These are phyloP conservation scores for Ophiostoma quercus DNA, from an alignment of 2,329 filamentous ascomycete genomes.

Conservation along the genomic window DNA sequence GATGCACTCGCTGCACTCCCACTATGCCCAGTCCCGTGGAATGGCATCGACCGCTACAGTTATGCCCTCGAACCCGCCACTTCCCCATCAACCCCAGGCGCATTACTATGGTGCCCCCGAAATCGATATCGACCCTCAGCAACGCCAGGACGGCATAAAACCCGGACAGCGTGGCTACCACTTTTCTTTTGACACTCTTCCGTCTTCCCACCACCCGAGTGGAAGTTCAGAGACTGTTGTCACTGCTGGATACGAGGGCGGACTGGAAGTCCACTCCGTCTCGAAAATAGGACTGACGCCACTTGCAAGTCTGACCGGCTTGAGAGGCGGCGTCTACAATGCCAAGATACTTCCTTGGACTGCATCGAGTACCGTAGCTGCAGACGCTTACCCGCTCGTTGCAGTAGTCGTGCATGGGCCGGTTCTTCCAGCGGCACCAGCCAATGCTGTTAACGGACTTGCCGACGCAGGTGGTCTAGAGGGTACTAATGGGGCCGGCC, in stretches of 20 bases:
- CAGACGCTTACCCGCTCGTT: constrained; percentile 63
- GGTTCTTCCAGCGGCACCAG: constrained; percentile 43
- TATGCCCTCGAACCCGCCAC: constrained; percentile 49
- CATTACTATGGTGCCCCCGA: constrained; percentile 74
- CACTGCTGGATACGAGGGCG: constrained; percentile 74
- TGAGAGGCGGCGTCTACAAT: constrained; percentile 72
- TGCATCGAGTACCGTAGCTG: constrained; percentile 44
- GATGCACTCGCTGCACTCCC: constrained; percentile 50
- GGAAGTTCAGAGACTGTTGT: constrained; percentile 57
- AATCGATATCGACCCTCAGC: constrained; percentile 55
- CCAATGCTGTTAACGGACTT: constrained; percentile 15
- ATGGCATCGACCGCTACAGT: neutral
- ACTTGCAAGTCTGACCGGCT: constrained; percentile 65
- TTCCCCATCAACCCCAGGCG: constrained; percentile 65
- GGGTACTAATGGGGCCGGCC: constrained; percentile 24
- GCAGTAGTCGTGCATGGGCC: constrained; percentile 78
- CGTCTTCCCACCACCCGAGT: constrained; percentile 34
- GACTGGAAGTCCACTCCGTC: constrained; percentile 68
- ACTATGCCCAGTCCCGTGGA: constrained; percentile 44
- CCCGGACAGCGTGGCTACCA: constrained; percentile 68
- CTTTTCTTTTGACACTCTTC: constrained; percentile 73
- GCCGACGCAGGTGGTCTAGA: constrained; percentile 23
- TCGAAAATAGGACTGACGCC: constrained; percentile 66
- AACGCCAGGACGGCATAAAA: constrained; percentile 48
- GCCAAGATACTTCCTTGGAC: constrained; percentile 78